Evolutionary conservation across 2,329 filamentous ascomycete species (phyloP), one percentile per base, ranked within the genome.

Genomic region (Zymoseptoria brevis): DNA sequence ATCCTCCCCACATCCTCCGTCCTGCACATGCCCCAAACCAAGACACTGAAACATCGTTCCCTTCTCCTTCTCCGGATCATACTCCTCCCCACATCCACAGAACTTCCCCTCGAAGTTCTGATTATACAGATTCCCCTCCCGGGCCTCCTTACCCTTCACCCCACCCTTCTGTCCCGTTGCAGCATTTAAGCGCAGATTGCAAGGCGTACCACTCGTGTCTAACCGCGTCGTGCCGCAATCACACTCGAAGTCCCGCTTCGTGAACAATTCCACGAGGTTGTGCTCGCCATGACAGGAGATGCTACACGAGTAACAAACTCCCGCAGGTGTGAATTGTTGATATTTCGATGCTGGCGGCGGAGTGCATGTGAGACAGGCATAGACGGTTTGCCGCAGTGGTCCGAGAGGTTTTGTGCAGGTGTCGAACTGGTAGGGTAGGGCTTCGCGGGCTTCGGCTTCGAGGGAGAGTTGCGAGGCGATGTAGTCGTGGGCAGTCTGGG

Each of bases 1-100:
- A 71, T 97, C 93, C 76, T 97, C 93, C 11, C 93, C 93, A 74
- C 93, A 97, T 4, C 92, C 93, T 16, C 92, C 92, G 1, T 87
- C 86, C 65, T 93, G 88, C 11, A 83, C 80, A 0, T 85, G 87
- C 0, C 90, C 91, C 0, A 97, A 78, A 0, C 93, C 93, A 2
- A 97, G 74, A 71, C 94, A 99, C 74, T 99, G 94, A 67, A 95
- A 99, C 94, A 99, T 99, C 48, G 92, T 97, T 0, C 93, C 93
- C 67, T 93, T 95, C 72, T 99, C 91, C 71, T 89, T 81, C 53
- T 93, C 83, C 0, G 93, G 85, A 71, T 96, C 88, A 71, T 99
- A 99, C 60, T 92, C 85, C 69, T 92, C 87, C 29, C 83, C 83
- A 70, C 94, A 99, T 1, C 88, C 89, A 73, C 94, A 99, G 76